These are phyloP conservation scores for Prunella vulgaris DNA, from an alignment of 257 asterid genomes.

Conservation along the genomic window DNA sequence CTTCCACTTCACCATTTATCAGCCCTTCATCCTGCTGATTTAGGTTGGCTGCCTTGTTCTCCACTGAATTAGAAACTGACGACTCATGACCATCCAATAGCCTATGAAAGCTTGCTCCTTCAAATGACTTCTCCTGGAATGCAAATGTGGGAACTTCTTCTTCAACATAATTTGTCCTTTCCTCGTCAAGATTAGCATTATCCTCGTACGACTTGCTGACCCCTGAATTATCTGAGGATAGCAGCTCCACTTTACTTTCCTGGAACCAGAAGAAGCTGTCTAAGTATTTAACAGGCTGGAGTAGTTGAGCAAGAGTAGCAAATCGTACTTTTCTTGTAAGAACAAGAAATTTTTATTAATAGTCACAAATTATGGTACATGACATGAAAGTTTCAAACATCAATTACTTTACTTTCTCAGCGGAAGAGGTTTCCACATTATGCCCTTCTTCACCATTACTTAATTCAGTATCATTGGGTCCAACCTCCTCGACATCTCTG, in stretches of 20 bases:
- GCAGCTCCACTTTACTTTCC: conserved; percentile 45
- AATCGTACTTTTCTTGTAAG: not conserved
- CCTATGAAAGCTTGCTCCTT: conserved; percentile 30
- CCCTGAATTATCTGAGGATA: conserved; percentile 39
- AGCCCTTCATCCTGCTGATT: conserved; percentile 46
- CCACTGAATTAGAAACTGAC: conserved; percentile 29
- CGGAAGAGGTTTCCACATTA: conserved; percentile 42
- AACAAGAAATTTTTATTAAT: not conserved
- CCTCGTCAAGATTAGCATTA: conserved; percentile 37
- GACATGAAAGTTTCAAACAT: conserved; percentile 22
- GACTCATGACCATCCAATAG: conserved; percentile 41
- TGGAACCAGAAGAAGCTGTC: conserved; percentile 34
- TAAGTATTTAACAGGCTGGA: conserved; percentile 2
- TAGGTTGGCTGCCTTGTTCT: conserved; percentile 25
- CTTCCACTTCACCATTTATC: conserved; percentile 48
- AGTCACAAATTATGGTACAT: conserved; percentile 15
- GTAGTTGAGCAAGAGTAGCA: conserved; percentile 8
- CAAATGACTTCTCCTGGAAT: conserved; percentile 52
- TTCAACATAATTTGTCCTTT: conserved; percentile 35
- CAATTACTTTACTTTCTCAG: conserved; percentile 65
- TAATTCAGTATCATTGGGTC: conserved; percentile 43
- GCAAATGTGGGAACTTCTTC: conserved; percentile 71
- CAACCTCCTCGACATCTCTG: conserved; percentile 85
- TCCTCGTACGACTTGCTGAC: conserved; percentile 39
- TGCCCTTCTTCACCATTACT: conserved; percentile 44